Percentiles rank a stretch among this genome's conserved stretches.
phyloP scores from a whole-genome alignment of 345 rosid genomes.

The Eucalyptus camaldulensis region DNA sequence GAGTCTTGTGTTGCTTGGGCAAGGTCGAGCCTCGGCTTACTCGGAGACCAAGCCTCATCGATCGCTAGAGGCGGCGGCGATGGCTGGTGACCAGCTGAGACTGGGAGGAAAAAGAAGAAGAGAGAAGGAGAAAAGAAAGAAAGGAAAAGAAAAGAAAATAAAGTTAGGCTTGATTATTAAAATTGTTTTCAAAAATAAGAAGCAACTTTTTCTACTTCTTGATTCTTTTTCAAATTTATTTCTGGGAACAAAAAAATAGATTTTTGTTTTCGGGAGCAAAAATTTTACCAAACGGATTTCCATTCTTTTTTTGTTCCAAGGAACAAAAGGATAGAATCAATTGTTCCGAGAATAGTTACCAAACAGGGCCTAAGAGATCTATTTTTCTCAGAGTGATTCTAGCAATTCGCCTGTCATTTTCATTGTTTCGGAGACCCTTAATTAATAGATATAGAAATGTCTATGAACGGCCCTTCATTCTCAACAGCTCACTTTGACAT shows the following conservation, averaged over 20 bases:
- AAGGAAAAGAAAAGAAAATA: too few species aligned
- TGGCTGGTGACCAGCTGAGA: rapidly evolving
- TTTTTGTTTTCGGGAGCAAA: rapidly evolving
- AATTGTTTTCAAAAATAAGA: rapidly evolving
- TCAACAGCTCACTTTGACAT: neutral
- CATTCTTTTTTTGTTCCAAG: rapidly evolving
- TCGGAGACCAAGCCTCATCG: rapidly evolving
- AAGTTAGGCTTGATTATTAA: too few species aligned
- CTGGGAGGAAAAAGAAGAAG: too few species aligned
- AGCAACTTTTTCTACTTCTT: too few species aligned
- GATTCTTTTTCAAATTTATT: too few species aligned
- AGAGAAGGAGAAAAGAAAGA: too few species aligned
- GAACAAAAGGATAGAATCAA: rapidly evolving
- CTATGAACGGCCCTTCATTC: neutral
- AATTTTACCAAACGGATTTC: too few species aligned
- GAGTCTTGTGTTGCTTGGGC: rapidly evolving
- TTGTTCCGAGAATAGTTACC: too few species aligned
- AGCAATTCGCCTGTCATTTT: neutral
- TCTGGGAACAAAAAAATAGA: rapidly evolving
- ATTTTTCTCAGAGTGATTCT: neutral
- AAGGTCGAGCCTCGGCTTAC: rapidly evolving
- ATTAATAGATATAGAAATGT: neutral
- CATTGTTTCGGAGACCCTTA: neutral
- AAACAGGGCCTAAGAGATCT: neutral
- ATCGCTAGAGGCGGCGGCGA: rapidly evolving